These are phyloP conservation scores for Russula foetens DNA, from an alignment of 768 basidiomycete species.

Conservation along the genomic window DNA sequence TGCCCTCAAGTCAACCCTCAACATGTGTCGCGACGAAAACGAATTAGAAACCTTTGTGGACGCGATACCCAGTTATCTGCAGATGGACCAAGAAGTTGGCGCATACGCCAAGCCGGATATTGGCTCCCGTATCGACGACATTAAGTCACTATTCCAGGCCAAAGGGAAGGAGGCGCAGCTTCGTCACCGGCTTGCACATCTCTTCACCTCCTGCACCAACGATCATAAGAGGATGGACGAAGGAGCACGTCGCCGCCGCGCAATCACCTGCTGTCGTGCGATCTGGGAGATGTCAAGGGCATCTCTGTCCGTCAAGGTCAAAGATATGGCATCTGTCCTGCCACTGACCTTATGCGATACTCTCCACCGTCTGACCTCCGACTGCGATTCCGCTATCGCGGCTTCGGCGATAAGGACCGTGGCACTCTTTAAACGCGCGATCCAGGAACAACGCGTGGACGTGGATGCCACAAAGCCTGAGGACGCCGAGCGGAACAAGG, in stretches of 20 bases:
- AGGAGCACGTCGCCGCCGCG: slow-evolving; percentile 1
- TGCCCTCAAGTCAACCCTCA: too few species aligned
- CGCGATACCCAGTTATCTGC: not conserved
- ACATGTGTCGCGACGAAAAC: not conserved
- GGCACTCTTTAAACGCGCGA: not conserved
- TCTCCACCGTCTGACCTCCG: not conserved
- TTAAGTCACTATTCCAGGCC: not conserved
- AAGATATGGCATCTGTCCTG: not conserved
- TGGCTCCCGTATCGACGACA: not conserved
- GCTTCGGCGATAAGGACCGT: not conserved
- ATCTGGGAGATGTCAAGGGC: slow-evolving; percentile 5
- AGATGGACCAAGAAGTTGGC: not conserved
- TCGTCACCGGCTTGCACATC: not conserved
- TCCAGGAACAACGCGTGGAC: not conserved
- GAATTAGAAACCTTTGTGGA: not conserved
- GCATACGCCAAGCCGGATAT: not conserved
- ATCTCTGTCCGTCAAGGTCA: not conserved
- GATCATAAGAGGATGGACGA: slow-evolving; percentile 7
- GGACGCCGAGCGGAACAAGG: not conserved
- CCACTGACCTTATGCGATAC: not conserved
- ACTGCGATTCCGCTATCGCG: slow-evolving; percentile 1
- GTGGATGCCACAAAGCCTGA: not conserved
- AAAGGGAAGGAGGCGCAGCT: not conserved
- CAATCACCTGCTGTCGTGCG: slow-evolving; percentile 5
- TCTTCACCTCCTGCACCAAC: not conserved